Base-by-base conservation (phyloP, 2,329 filamentous ascomycete genomes). In the Gliomastix tumulicola region DNA sequence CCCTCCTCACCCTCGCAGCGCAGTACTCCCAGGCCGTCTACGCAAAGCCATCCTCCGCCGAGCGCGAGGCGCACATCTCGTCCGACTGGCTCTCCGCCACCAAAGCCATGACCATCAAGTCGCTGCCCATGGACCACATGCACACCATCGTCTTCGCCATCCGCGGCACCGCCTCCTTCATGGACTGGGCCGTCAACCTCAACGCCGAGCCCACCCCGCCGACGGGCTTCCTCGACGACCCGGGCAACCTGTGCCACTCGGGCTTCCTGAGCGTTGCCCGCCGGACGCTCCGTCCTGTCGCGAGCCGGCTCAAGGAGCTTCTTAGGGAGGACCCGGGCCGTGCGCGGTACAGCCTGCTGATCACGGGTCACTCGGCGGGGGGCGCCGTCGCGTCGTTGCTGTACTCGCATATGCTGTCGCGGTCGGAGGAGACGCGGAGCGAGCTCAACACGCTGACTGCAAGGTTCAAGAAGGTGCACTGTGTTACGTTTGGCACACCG, bases 161-260 rank as follows among this genome's bases (percentile, higher is more conserved):
- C 43, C 77, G 88, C 16, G 88, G 88, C 16, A 88, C 81, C 1
- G 78, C 86, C 18, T 84, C 77, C 7, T 84, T 92, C 47, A 79
- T 84, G 65, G 88, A 94, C 60, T 94, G 88, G 88, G 75, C 83
- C 3, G 84, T 92, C 32, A 94, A 94, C 55, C 71, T 92, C 37
- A 77, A 84, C 34, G 75, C 75, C 2, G 76, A 73, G 1, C 86
- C 86, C 0, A 67, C 73, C 0, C 68, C 77, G 2, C 85, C 88
- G 0, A 54, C 52, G 0, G 76, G 74, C 2, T 92, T 94, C 53
- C 67, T 94, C 19, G 87, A 94, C 50, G 87, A 94, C 47, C 57
- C 69, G 0, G 78, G 76, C 13, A 94, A 94, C 50, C 67, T 81
- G 12, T 92, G 86, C 53, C 88, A 94, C 53, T 71, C 83, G 1